Conservation (phyloP, 805 yeast species). For the Wickerhamiella musiphila region DNA sequence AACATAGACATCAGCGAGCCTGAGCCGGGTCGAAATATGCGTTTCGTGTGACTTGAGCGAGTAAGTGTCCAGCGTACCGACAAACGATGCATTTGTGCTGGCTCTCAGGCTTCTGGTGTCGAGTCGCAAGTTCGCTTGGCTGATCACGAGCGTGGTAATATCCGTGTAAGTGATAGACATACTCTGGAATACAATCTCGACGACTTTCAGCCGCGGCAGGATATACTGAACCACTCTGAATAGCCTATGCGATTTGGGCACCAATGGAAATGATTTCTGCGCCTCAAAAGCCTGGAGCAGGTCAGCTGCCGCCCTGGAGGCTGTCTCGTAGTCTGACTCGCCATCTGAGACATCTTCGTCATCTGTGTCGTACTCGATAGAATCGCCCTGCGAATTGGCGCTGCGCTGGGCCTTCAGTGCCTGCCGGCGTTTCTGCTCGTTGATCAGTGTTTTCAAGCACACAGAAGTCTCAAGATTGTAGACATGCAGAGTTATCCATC, state of each 20-base stretch:
- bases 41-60: slow-evolving; percentile 16
- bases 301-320: slow-evolving; percentile 1
- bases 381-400: slow-evolving; percentile 1
- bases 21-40: slow-evolving; percentile 16
- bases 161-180: slow-evolving; percentile 16
- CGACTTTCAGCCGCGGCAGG: slow-evolving; percentile 12
- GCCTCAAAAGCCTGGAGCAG: not conserved
- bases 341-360: slow-evolving; percentile 1
- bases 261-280: slow-evolving; percentile 9
- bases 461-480: slow-evolving; percentile 19
- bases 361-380: not conserved
- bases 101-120: slow-evolving; percentile 19
- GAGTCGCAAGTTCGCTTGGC: slow-evolving; percentile 15
- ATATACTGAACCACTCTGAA: slow-evolving; percentile 11
- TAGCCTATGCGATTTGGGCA: slow-evolving; percentile 7
- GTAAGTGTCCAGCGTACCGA: slow-evolving; percentile 22
- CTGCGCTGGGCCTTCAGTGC: not conserved
- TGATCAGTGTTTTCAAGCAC: slow-evolving; percentile 13
- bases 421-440: slow-evolving; percentile 3
- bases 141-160: slow-evolving; percentile 17
- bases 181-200: slow-evolving; percentile 16
- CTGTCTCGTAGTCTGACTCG: not conserved
- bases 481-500: slow-evolving; percentile 22
- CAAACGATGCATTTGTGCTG: slow-evolving; percentile 14
- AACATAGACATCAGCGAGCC: slow-evolving; percentile 18